These are phyloP conservation scores for Coemansia guatemalensis DNA, from an alignment of 192 early-diverging fungal genomes.

Conservation along the genomic window DNA sequence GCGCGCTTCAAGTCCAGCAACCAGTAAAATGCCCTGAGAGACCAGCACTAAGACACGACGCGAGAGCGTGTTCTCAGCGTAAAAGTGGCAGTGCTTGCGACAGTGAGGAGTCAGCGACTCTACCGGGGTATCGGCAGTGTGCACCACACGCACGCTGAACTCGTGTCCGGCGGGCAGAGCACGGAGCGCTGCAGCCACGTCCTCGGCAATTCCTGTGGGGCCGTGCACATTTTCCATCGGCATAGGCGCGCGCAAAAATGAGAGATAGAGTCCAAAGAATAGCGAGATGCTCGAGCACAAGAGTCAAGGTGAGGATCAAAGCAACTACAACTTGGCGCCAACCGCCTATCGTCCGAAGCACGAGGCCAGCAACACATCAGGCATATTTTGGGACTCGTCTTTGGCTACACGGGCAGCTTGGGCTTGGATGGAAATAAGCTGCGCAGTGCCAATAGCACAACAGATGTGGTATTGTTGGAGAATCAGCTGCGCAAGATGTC, in stretches of 20 bases:
- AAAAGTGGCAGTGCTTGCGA: slow-evolving; percentile 23
- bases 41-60: slow-evolving; percentile 44
- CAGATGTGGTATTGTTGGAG: neutral
- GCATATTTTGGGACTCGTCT: neutral
- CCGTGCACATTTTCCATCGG: neutral
- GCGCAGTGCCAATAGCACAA: neutral
- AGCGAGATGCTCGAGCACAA: neutral
- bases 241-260: neutral
- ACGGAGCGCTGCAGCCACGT: slow-evolving; percentile 31
- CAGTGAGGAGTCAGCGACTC: slow-evolving; percentile 42
- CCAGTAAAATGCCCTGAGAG: slow-evolving; percentile 23
- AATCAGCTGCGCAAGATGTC: neutral
- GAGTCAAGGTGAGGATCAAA: too few species aligned
- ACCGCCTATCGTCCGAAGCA: neutral
- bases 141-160: slow-evolving; percentile 30
- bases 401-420: neutral
- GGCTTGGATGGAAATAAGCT: neutral
- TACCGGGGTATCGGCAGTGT: slow-evolving; percentile 35
- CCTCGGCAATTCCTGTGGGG: slow-evolving; percentile 10
- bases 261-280: neutral
- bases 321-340: neutral
- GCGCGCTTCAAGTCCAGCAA: slow-evolving; percentile 42
- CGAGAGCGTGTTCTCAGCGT: slow-evolving; percentile 26
- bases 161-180: slow-evolving; percentile 23
- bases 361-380: neutral